Percentiles rank a stretch among this genome's conserved stretches.
Conservation (phyloP, 495 filamentous ascomycete genomes). For the Daldinia childiae region DNA sequence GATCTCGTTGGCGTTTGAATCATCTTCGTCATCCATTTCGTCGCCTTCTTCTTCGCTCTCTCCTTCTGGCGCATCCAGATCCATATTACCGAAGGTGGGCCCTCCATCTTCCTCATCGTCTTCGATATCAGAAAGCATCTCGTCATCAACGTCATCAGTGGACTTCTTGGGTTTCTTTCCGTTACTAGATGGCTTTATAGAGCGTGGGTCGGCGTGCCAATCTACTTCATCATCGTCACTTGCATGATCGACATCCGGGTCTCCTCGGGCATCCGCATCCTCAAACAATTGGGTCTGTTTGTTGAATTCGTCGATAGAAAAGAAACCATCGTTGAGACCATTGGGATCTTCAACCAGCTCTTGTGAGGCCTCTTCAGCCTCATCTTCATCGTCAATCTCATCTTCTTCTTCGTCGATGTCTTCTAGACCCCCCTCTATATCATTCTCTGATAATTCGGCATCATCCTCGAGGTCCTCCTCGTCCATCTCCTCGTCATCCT, state of each 20-base stretch:
- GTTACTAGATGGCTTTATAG: slow-evolving; percentile 34
- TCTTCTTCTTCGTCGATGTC: slow-evolving; percentile 51
- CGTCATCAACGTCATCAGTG: slow-evolving; percentile 30
- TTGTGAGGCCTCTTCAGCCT: slow-evolving; percentile 46
- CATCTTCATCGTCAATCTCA: slow-evolving; percentile 48
- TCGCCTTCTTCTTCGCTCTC: slow-evolving; percentile 67
- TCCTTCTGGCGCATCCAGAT: slow-evolving; percentile 65
- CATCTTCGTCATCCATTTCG: slow-evolving; percentile 55
- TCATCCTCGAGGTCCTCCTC: slow-evolving; percentile 55
- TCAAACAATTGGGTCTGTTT: slow-evolving; percentile 87
- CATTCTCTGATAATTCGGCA: slow-evolving; percentile 45
- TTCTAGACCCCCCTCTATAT: slow-evolving; percentile 48
- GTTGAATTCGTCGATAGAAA: slow-evolving; percentile 98
- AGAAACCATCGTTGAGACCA: slow-evolving; percentile 92
- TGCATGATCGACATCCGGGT: slow-evolving; percentile 66
- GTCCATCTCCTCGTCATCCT: slow-evolving; percentile 53
- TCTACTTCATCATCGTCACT: slow-evolving; percentile 86
- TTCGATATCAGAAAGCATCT: slow-evolving; percentile 36
- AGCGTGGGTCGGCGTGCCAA: slow-evolving; percentile 78
- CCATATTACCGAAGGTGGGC: slow-evolving; percentile 77
- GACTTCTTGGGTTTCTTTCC: slow-evolving; percentile 28
- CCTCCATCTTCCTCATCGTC: slow-evolving; percentile 73
- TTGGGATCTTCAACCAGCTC: slow-evolving; percentile 60
- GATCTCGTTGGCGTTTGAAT: slow-evolving; percentile 81
- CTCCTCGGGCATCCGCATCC: slow-evolving; percentile 74